Evolutionary conservation across 768 basidiomycete species (phyloP), one percentile per base, ranked within the genome.

Genomic region (Pulveroboletus sp.): DNA sequence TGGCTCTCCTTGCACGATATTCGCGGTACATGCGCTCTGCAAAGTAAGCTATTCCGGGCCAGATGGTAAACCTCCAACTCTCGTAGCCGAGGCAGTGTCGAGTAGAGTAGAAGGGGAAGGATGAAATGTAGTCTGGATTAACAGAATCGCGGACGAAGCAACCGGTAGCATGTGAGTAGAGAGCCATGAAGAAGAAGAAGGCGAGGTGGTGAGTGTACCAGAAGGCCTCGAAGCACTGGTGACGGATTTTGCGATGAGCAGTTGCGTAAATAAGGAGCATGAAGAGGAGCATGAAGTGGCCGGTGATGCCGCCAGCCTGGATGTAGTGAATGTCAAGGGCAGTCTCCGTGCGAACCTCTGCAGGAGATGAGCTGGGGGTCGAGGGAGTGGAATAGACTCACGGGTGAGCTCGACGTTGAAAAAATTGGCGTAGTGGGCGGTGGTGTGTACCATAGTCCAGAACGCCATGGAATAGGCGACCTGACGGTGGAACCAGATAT

Each of bases 151-250:
- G 91, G 51, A 97, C 93, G 70, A 97, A 97, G 70, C 93, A 97
- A 5, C 93, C 93, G 48, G 87, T 87, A 8, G 93, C 92, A 66
- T 94, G 93, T 18, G 88, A 79, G 70, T 88, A 95, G 41, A 96
- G 80, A 30, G 82, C 89, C 53, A 94, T 74, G 83, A 94, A 89
- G 74, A 94, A 93, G 73, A 93, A 90, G 77, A 93, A 91, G 10
- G 89, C 90, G 36, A 93, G 81, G 58, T 94, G 93, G 57, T 95
- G 93, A 31, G 93, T 93, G 68, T 93, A 95, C 93, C 93, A 95
- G 76, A 97, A 97, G 1, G 82, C 90, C 68, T 97, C 93, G 69
- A 94, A 96, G 73, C 84, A 89, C 69, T 93, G 89, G 53, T 79
- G 69, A 57, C 93, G 86, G 55, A 97, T 84, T 70, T 88, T 92